Base-by-base conservation (phyloP, 2,329 filamentous ascomycete species). In the Colletotrichum phormii region DNA sequence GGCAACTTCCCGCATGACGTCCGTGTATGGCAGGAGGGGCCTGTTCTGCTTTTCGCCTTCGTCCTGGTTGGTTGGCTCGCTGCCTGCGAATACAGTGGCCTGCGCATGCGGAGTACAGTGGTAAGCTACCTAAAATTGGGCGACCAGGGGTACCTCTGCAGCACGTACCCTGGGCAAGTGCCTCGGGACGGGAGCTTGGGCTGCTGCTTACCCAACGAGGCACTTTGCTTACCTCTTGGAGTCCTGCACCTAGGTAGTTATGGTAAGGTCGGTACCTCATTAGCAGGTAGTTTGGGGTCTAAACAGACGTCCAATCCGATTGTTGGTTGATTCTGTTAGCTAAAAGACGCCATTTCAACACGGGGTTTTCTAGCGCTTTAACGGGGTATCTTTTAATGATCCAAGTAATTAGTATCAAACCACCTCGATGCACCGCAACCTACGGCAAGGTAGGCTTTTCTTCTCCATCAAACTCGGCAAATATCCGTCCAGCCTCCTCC, bases 1-100 rank as follows among this genome's bases (percentile, higher is more conserved):
- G 71, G 60, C 71, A 73, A 73, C 66, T 61, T 73, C 35, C 71
- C 55, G 66, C 71, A 73, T 73, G 66, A 73, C 66, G 71, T 73
- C 71, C 66, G 66, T 70, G 70, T 64, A 72, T 70, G 60, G 66
- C 60, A 63, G 60, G 71, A 73, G 71, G 71, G 71, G 66, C 66
- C 62, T 57, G 51, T 33, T 73, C 46, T 54, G 60, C 53, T 62
- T 49, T 70, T 26, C 63, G 57, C 53, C 66, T 70, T 35, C 49
- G 53, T 55, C 53, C 66, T 71, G 66, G 71, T 73, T 73, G 71
- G 71, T 37, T 64, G 71, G 67, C 24, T 8, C 33, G 26, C 31
- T 61, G 37, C 37, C 37, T 6, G 5, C 13, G 37, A 42, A 18
- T 18, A 42, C 37, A 42, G 37, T 42, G 37, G 37, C 37, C 37